Percentiles rank a stretch among this genome's conserved stretches.
Conservation (phyloP, 2,329 filamentous ascomycete genomes). For the Aspergillus sp. region DNA sequence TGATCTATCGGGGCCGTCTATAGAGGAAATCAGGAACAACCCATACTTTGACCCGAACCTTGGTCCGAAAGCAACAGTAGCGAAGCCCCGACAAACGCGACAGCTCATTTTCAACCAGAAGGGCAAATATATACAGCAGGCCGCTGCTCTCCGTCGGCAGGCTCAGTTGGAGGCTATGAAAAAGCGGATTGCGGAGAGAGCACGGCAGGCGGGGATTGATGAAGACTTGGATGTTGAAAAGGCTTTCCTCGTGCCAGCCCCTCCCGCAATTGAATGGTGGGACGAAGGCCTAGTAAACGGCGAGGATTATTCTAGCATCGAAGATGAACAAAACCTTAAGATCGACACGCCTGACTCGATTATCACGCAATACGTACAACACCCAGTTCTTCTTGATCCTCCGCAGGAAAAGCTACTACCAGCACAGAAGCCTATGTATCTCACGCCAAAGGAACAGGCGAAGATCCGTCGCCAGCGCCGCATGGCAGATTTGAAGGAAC, state of each 20-base stretch:
- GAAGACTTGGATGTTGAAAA: constrained; percentile 88
- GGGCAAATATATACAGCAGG: constrained; percentile 96
- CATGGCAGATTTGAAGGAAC: constrained; percentile 91
- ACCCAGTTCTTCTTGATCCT: constrained; percentile 86
- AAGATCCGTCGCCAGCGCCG: constrained; percentile 87
- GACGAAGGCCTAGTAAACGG: constrained; percentile 83
- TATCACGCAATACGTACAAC: constrained; percentile 87
- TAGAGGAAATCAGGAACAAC: constrained; percentile 66
- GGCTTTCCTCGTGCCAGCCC: constrained; percentile 78
- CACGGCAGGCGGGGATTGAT: constrained; percentile 88
- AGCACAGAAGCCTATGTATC: constrained; percentile 82
- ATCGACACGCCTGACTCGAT: constrained; percentile 78
- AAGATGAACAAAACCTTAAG: constrained; percentile 67
- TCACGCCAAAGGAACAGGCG: constrained; percentile 86
- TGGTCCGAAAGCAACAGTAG: constrained; percentile 58
- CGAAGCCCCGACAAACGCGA: constrained; percentile 68
- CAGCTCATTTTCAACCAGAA: constrained; percentile 89
- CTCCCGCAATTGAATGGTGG: constrained; percentile 95
- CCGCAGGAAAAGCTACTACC: constrained; percentile 84
- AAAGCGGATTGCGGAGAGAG: constrained; percentile 82
- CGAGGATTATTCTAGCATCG: constrained; percentile 70
- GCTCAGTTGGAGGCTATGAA: constrained; percentile 92
- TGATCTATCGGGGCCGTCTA: constrained; percentile 59
- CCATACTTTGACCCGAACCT: constrained; percentile 79
- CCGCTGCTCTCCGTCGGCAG: constrained; percentile 82